phyloP scores from a whole-genome alignment of 148 eudicot species.

The Chenopodium berlandieri region DNA sequence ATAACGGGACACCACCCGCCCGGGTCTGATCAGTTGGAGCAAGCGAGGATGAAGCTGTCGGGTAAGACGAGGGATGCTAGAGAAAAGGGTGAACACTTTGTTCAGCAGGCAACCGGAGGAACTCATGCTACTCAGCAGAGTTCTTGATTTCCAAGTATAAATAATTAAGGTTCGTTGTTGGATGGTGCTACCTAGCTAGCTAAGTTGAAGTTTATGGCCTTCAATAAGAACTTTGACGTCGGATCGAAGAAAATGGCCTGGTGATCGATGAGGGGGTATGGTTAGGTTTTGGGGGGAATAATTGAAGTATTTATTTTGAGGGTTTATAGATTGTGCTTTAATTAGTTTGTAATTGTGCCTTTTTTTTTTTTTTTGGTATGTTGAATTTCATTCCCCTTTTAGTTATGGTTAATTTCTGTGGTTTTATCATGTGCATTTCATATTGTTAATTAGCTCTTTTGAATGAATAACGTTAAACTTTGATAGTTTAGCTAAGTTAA shows the following conservation, averaged over 20 bases:
- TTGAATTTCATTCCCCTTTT: neutral
- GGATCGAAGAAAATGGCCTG: too few species aligned
- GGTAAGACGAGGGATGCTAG: slow-evolving; percentile 51
- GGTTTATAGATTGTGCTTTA: slow-evolving; percentile 2
- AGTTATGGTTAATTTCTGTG: neutral
- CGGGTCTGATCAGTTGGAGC: slow-evolving; percentile 52
- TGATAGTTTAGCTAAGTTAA: too few species aligned
- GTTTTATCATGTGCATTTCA: neutral
- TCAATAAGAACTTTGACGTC: neutral
- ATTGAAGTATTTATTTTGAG: neutral
- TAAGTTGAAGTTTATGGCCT: neutral
- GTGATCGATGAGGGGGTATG: too few species aligned
- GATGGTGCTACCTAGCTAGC: too few species aligned
- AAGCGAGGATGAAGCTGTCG: slow-evolving; percentile 44
- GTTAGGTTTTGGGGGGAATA: neutral
- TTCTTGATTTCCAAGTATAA: neutral
- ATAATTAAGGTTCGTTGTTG: too few species aligned
- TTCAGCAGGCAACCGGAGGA: slow-evolving; percentile 15
- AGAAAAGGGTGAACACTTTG: slow-evolving; percentile 49
- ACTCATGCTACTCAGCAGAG: neutral
- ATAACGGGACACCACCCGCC: slow-evolving; percentile 54
- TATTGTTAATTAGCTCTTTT: too few species aligned
- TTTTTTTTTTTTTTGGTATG: neutral
- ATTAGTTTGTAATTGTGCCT: neutral
- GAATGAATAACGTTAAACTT: neutral